Evolutionary conservation across 2,329 filamentous ascomycete species (phyloP).

Genomic region (Lachnellula hyalina): DNA sequence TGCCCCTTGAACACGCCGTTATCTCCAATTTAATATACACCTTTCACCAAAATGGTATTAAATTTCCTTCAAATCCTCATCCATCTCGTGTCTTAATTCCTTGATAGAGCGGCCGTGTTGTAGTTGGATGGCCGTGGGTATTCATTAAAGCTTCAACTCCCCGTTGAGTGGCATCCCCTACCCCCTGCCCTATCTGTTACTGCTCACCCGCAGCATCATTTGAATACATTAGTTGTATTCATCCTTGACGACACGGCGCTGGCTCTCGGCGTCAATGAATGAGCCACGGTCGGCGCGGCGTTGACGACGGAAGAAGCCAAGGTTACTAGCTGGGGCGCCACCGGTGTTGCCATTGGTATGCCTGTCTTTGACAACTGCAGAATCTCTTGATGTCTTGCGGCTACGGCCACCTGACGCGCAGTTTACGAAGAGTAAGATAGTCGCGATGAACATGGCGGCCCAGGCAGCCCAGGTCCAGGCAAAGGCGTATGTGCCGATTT

Average conservation of each 20-base stretch:
- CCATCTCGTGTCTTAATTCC: too few species aligned
- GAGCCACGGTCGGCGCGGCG: conserved; percentile 46
- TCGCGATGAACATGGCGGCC: conserved; percentile 60
- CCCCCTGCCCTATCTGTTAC: conserved; percentile 1
- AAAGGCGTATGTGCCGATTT: conserved; percentile 63
- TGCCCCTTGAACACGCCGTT: too few species aligned
- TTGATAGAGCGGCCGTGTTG: neutral
- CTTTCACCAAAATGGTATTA: too few species aligned
- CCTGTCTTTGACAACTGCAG: neutral
- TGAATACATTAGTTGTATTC: conserved; percentile 44
- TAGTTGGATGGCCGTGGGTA: conserved; percentile 11
- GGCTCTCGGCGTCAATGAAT: conserved; percentile 44
- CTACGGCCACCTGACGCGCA: conserved; percentile 35
- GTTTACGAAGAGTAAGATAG: conserved; percentile 61
- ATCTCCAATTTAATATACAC: too few species aligned
- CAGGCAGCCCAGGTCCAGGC: conserved; percentile 73
- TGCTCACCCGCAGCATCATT: neutral
- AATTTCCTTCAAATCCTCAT: too few species aligned
- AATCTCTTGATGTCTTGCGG: conserved; percentile 13
- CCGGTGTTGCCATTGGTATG: conserved; percentile 11
- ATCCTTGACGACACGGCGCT: conserved; percentile 59
- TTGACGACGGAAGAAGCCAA: conserved; percentile 44
- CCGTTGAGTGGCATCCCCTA: neutral
- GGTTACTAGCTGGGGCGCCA: conserved; percentile 23
- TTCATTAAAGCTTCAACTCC: neutral